These are phyloP conservation scores for Stygiomarasmius scandens DNA, from an alignment of 1,284 basidiomycete species.

Conservation along the genomic window DNA sequence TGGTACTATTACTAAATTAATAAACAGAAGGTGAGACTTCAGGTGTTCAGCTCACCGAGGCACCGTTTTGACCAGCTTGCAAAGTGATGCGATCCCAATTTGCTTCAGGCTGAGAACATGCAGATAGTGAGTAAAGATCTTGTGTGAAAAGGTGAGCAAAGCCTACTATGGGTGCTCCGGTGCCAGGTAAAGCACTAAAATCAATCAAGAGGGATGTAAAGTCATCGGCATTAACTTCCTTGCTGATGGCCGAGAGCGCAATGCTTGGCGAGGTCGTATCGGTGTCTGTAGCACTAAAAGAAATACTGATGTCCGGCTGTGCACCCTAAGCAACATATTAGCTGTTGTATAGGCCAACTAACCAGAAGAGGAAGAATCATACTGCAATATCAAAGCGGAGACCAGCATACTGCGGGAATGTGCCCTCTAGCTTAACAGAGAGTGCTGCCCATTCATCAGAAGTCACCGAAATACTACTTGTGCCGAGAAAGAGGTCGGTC, in stretches of 20 bases:
- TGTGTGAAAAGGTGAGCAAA: not conserved
- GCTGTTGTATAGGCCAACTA: not conserved
- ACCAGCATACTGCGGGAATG: constrained; percentile 43
- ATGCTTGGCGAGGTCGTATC: constrained; percentile 38
- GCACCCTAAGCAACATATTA: constrained; percentile 31
- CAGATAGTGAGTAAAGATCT: not conserved
- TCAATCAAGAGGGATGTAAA: constrained; percentile 48
- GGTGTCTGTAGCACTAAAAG: constrained; percentile 39
- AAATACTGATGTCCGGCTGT: constrained; percentile 42
- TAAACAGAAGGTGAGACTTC: not conserved
- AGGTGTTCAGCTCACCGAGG: constrained; percentile 32
- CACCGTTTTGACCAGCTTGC: constrained; percentile 49
- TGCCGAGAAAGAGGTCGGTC: constrained; percentile 44
- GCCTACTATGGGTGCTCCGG: constrained; percentile 31
- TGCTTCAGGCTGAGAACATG: constrained; percentile 33
- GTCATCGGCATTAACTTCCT: constrained; percentile 31
- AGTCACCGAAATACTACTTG: constrained; percentile 44
- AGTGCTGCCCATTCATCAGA: constrained; percentile 44
- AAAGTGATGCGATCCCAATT: constrained; percentile 53
- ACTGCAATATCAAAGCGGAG: constrained; percentile 49
- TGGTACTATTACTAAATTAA: constrained; percentile 37
- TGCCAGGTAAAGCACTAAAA: constrained; percentile 46
- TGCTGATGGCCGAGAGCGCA: constrained; percentile 42
- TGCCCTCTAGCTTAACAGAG: constrained; percentile 43
- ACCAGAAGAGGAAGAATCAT: constrained; percentile 19